Percentiles rank a stretch among this genome's conserved stretches.
Conservation (phyloP, 2,329 filamentous ascomycete species). For the Talaromyces sp. region DNA sequence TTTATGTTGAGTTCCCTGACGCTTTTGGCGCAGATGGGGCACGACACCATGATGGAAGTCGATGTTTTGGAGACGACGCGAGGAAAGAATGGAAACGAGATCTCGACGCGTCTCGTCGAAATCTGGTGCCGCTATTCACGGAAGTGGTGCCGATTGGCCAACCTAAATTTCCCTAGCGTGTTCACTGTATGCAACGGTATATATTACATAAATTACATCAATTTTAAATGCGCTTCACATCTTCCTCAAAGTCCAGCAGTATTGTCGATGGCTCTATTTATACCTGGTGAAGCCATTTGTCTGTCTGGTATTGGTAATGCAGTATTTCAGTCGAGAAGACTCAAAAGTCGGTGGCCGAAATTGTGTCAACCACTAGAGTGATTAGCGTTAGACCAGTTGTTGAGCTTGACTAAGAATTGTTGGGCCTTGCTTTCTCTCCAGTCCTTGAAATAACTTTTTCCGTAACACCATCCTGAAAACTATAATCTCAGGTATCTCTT, state of each 20-base stretch:
- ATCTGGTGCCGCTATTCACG: not conserved
- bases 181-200: no score
- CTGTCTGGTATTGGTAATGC: not conserved
- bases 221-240: not conserved
- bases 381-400: not conserved
- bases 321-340: not conserved
- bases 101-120: not conserved
- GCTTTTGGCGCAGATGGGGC: slow-evolving; percentile 72
- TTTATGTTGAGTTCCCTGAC: slow-evolving; percentile 74
- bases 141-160: not conserved
- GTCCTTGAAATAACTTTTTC: not conserved
- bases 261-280: not conserved
- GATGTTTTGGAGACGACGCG: slow-evolving; percentile 2
- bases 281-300: not conserved
- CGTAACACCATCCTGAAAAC: not conserved
- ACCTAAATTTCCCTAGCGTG: not conserved
- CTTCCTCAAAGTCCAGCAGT: no score
- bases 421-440: not conserved
- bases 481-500: not conserved
- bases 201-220: not conserved
- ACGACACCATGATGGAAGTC: slow-evolving; percentile 54
- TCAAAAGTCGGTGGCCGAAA: not conserved
- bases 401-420: not conserved
- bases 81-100: not conserved
- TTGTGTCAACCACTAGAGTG: not conserved